Evolutionary conservation across 345 rosid species (phyloP).

Genomic region (Dimocarpus longan): DNA sequence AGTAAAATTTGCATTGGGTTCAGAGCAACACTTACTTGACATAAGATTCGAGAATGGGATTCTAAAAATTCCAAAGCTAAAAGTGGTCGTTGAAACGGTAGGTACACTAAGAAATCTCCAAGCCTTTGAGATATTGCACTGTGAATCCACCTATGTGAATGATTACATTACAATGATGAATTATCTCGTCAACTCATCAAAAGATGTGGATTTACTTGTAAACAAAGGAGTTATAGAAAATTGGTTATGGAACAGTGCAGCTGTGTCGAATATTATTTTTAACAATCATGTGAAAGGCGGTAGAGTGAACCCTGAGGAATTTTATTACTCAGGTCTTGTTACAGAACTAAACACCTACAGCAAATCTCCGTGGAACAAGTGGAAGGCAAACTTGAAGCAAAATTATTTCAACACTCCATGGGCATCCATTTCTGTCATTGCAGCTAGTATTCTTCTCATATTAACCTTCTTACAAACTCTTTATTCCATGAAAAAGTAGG

Average conservation of each 20-base stretch:
- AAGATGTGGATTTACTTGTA: slow-evolving; percentile 17
- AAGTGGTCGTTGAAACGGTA: background rate
- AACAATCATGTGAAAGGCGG: background rate
- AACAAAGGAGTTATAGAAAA: slow-evolving; percentile 1
- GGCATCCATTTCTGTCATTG: slow-evolving; percentile 16
- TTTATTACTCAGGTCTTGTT: background rate
- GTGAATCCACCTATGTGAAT: background rate
- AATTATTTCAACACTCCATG: slow-evolving; percentile 29
- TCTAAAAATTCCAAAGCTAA: slow-evolving; percentile 5
- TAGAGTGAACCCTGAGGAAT: accelerated
- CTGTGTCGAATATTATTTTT: background rate
- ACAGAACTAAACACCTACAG: background rate
- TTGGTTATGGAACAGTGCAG: background rate
- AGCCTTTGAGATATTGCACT: slow-evolving; percentile 25
- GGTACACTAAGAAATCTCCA: slow-evolving; percentile 11
- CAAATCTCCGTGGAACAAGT: slow-evolving; percentile 6
- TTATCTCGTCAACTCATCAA: background rate
- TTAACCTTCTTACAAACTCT: slow-evolving; percentile 18
- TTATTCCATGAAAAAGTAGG: background rate
- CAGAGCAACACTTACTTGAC: background rate
- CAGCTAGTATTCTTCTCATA: slow-evolving; percentile 2
- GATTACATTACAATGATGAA: slow-evolving; percentile 8
- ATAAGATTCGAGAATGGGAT: slow-evolving; percentile 20
- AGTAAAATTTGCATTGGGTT: background rate
- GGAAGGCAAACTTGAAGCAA: slow-evolving; percentile 20